Percentiles rank a stretch among this genome's conserved stretches.
phyloP scores from a whole-genome alignment of 2,329 filamentous ascomycete genomes.

The Claviceps spartinae region DNA sequence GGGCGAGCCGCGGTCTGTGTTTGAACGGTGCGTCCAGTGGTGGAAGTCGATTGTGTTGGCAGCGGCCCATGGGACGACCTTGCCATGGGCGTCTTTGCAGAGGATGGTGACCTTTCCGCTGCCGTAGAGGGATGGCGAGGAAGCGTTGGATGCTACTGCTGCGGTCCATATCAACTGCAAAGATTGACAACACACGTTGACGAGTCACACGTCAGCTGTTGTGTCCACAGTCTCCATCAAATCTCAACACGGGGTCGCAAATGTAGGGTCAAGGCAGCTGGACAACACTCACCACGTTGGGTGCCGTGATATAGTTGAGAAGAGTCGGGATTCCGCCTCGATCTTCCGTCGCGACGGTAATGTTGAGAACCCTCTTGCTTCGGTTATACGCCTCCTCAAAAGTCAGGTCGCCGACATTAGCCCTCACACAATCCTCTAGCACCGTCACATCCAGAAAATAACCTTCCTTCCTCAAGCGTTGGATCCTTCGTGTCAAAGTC shows the following conservation, averaged over 20 bases:
- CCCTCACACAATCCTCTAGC: slow-evolving; percentile 69
- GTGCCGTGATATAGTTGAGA: slow-evolving; percentile 84
- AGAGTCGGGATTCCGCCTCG: slow-evolving; percentile 68
- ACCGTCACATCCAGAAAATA: slow-evolving; percentile 75
- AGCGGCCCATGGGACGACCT: slow-evolving; percentile 61
- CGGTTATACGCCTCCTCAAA: slow-evolving; percentile 85
- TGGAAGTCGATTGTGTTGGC: slow-evolving; percentile 47
- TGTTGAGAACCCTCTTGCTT: slow-evolving; percentile 80
- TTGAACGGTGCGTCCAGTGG: slow-evolving; percentile 53
- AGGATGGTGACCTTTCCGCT: slow-evolving; percentile 51
- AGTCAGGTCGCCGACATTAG: slow-evolving; percentile 77
- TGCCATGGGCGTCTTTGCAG: slow-evolving; percentile 63
- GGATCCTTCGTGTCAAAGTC: slow-evolving; percentile 52
- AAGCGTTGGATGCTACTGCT: slow-evolving; percentile 61
- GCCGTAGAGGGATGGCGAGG: slow-evolving; percentile 50
- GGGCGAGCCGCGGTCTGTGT: slow-evolving; percentile 50
- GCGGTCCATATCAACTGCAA: slow-evolving; percentile 64
- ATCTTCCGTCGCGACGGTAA: slow-evolving; percentile 68
- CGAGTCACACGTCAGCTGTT: background rate
- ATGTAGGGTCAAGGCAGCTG: background rate
- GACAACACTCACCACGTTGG: slow-evolving; percentile 61
- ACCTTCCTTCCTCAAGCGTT: slow-evolving; percentile 59
- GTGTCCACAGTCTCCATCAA: background rate
- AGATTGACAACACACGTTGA: background rate
- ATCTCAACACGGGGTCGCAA: background rate